phyloP scores from a whole-genome alignment of 2,329 filamentous ascomycete species.

The Claviceps citrina region DNA sequence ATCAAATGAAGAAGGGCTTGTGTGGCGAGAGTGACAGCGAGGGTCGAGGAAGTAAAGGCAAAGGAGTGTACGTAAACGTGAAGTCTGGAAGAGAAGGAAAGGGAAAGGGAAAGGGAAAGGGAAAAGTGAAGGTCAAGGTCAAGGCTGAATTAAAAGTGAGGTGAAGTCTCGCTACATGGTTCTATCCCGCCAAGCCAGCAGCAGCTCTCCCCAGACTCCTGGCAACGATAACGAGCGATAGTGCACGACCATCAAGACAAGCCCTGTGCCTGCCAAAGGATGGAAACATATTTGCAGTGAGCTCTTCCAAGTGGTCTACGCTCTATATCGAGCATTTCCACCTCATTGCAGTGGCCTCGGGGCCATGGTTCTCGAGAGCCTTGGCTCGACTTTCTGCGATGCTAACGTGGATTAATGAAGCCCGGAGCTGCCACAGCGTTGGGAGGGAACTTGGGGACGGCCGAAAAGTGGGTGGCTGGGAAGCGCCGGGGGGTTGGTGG shows the following conservation, averaged over 20 bases:
- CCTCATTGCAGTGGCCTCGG: not conserved
- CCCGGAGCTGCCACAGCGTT: not conserved
- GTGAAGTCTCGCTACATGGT: not conserved
- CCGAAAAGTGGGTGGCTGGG: slow-evolving; percentile 2
- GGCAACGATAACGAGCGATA: slow-evolving; percentile 15
- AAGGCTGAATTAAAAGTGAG: not conserved
- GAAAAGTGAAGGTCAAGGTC: too few species aligned
- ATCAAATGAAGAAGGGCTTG: too few species aligned
- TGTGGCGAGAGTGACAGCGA: too few species aligned
- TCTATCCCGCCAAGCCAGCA: too few species aligned
- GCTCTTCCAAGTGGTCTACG: too few species aligned
- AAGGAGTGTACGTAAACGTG: too few species aligned
- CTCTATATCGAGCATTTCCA: not conserved
- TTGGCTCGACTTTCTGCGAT: not conserved
- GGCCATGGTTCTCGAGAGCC: not conserved
- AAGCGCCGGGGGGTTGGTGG: too few species aligned
- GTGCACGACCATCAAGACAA: not conserved
- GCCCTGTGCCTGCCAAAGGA: not conserved
- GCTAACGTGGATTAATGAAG: slow-evolving; percentile 1
- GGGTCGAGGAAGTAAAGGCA: too few species aligned
- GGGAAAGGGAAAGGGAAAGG: not conserved
- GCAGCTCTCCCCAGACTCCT: slow-evolving; percentile 14
- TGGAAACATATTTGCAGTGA: not conserved
- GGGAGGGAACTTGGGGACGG: not conserved
- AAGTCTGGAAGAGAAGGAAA: not conserved